phyloP scores from a whole-genome alignment of 257 asterid genomes.

The Oldenlandia corymbosa region DNA sequence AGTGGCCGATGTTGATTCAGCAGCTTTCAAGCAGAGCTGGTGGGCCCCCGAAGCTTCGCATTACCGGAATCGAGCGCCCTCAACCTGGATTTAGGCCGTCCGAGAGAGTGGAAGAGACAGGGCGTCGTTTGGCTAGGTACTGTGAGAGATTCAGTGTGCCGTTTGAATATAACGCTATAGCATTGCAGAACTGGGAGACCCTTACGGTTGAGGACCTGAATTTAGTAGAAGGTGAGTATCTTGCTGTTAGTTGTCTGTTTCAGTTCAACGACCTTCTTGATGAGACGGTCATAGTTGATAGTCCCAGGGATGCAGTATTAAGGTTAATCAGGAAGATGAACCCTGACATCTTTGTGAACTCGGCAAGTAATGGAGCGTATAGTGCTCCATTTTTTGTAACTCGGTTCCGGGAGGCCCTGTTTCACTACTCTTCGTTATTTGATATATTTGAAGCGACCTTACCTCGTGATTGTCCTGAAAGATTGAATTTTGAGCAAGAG shows the following conservation, averaged over 20 bases:
- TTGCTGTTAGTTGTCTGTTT: constrained; percentile 70
- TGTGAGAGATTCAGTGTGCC: constrained; percentile 76
- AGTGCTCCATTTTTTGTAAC: constrained; percentile 81
- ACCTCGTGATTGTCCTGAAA: constrained; percentile 58
- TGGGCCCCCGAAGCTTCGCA: constrained; percentile 74
- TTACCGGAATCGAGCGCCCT: constrained; percentile 75
- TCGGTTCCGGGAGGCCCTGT: constrained; percentile 85
- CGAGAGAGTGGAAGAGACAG: constrained; percentile 74
- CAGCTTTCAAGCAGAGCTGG: constrained; percentile 46
- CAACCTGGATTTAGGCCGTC: constrained; percentile 85
- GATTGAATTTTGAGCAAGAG: constrained; percentile 66
- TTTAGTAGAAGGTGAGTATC: constrained; percentile 50
- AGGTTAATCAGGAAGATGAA: constrained; percentile 55
- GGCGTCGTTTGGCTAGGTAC: constrained; percentile 60
- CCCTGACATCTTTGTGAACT: constrained; percentile 59
- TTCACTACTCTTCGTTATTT: constrained; percentile 68
- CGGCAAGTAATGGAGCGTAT: constrained; percentile 52
- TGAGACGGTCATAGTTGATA: constrained; percentile 56
- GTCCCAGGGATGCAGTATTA: constrained; percentile 72
- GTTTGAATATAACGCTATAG: constrained; percentile 70
- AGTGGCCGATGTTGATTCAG: constrained; percentile 84
- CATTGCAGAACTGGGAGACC: constrained; percentile 67
- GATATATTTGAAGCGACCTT: constrained; percentile 79
- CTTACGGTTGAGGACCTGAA: constrained; percentile 65
- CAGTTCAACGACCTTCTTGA: constrained; percentile 60